These are phyloP conservation scores for Trichophyton schoenleinii DNA, from an alignment of 2,329 filamentous ascomycete species.

Conservation along the genomic window DNA sequence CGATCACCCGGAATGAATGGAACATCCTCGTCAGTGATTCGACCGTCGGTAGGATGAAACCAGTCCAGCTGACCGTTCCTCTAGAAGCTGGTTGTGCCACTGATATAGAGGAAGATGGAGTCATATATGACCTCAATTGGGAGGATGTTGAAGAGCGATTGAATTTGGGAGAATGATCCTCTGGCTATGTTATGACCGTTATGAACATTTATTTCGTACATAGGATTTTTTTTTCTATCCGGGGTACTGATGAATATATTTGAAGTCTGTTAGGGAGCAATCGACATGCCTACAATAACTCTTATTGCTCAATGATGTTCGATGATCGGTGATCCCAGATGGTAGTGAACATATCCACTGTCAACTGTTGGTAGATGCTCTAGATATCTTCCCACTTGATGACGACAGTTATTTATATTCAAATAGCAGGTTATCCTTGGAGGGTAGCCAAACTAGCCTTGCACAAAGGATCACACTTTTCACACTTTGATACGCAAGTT, in stretches of 20 bases:
- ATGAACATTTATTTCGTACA: neutral
- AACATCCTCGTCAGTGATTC: conserved; percentile 26
- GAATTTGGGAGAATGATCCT: neutral
- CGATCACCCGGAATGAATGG: conserved; percentile 33
- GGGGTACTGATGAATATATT: neutral
- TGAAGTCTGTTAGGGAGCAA: no score
- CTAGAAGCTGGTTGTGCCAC: neutral
- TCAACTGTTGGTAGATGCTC: no score
- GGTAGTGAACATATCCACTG: no score
- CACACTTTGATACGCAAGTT: no score
- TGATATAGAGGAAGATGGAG: neutral
- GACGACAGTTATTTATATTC: no score
- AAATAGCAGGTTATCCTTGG: no score
- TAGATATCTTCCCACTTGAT: no score
- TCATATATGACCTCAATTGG: conserved; percentile 1
- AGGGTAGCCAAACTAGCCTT: no score
- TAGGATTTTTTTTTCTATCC: neutral
- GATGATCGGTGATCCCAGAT: no score
- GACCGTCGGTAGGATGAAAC: neutral
- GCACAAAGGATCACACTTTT: no score
- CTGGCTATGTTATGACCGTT: neutral
- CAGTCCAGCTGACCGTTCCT: neutral
- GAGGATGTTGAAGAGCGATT: neutral
- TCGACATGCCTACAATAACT: no score
- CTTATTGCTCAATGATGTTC: no score